phyloP scores from a whole-genome alignment of 192 early-diverging fungal genomes.

The Rhizoclosmatium globosum region DNA sequence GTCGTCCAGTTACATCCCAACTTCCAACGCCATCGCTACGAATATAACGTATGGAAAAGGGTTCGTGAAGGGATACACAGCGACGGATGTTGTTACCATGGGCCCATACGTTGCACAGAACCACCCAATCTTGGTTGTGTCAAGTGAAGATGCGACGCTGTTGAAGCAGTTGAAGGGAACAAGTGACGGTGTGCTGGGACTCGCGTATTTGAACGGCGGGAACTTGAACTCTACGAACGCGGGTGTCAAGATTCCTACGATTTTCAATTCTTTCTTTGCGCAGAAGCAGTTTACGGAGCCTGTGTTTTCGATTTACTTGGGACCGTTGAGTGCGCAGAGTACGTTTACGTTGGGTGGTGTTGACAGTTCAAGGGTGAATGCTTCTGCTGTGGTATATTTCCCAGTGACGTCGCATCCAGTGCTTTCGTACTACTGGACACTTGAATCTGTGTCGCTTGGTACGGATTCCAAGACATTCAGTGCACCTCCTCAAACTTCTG shows the following conservation, averaged over 20 bases:
- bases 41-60: slow-evolving; percentile 30
- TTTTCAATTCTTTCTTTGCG: neutral
- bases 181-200: neutral
- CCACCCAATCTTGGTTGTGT: slow-evolving; percentile 1
- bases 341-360: neutral
- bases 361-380: neutral
- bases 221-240: neutral
- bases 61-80: neutral
- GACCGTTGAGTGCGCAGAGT: neutral
- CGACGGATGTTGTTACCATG: neutral
- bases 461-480: neutral
- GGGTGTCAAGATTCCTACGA: neutral
- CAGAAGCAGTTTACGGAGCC: neutral
- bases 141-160: slow-evolving; percentile 1
- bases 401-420: neutral
- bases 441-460: neutral
- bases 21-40: neutral
- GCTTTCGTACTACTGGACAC: slow-evolving; percentile 9
- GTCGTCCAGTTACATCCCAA: neutral
- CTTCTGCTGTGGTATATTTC: neutral
- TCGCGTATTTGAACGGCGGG: slow-evolving; percentile 8
- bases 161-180: neutral
- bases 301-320: slow-evolving; percentile 9
- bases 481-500: neutral
- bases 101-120: neutral